Conservation (phyloP, 2,329 filamentous ascomycete species). For the Rhynchosporium graminicola region DNA sequence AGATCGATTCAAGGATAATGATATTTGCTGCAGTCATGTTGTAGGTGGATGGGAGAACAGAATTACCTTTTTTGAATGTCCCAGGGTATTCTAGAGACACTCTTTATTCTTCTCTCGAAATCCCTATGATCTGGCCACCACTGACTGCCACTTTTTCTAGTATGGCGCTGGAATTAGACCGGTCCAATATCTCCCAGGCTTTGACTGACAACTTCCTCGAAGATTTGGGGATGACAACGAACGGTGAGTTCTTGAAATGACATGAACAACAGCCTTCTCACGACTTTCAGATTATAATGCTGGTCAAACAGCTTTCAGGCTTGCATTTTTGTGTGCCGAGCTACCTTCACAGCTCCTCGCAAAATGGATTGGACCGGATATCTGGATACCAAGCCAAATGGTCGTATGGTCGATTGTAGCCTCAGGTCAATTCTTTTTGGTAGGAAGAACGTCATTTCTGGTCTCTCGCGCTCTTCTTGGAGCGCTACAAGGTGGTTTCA, state of each 20-base stretch:
- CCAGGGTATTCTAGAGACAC: too few species aligned
- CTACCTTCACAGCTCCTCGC: conserved; percentile 55
- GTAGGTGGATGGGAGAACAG: too few species aligned
- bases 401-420: conserved; percentile 56
- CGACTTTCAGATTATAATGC: conserved; percentile 47
- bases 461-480: conserved; percentile 35
- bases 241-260: conserved; percentile 41
- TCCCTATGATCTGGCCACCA: too few species aligned
- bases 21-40: conserved; percentile 55
- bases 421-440: conserved; percentile 50
- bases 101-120: too few species aligned
- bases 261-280: background rate
- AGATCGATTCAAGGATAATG: conserved; percentile 40
- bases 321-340: conserved; percentile 46
- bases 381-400: conserved; percentile 53
- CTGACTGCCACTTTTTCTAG: too few species aligned
- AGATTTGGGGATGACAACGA: conserved; percentile 49
- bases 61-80: too few species aligned
- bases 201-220: conserved; percentile 55
- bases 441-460: conserved; percentile 42
- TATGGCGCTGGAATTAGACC: conserved; percentile 61
- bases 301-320: conserved; percentile 47
- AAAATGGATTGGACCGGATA: conserved; percentile 55
- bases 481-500: conserved; percentile 50
- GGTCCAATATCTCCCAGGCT: conserved; percentile 60